Conservation (phyloP, 345 rosid genomes). For the Gossypium stocksii region DNA sequence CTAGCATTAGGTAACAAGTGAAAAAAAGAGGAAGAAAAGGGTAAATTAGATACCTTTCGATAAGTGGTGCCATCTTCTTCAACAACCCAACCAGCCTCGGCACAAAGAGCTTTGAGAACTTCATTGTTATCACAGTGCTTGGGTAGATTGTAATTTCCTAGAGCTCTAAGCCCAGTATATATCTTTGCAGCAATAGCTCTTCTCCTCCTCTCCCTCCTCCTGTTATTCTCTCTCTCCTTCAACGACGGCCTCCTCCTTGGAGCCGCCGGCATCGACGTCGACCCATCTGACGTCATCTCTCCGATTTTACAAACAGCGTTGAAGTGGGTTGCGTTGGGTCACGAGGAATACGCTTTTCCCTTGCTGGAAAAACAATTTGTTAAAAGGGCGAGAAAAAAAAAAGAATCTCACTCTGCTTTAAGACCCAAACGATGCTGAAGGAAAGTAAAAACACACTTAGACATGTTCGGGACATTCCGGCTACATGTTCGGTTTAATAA, state of each 20-base stretch:
- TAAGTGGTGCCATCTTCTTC: slow-evolving; percentile 95
- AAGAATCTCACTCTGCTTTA: slow-evolving; percentile 15
- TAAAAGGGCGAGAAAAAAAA: slow-evolving; percentile 28
- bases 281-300: slow-evolving; percentile 81
- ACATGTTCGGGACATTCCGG: neutral
- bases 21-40: neutral
- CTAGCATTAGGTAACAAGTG: neutral
- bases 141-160: slow-evolving; percentile 83
- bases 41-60: slow-evolving; percentile 57
- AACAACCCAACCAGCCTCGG: slow-evolving; percentile 94
- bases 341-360: slow-evolving; percentile 52
- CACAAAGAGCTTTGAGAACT: slow-evolving; percentile 84
- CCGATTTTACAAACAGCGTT: neutral
- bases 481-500: neutral
- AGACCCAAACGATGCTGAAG: neutral
- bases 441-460: neutral
- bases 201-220: slow-evolving; percentile 88
- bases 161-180: slow-evolving; percentile 78
- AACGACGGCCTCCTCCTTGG: slow-evolving; percentile 91
- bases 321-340: slow-evolving; percentile 22
- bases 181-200: slow-evolving; percentile 91
- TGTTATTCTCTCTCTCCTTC: slow-evolving; percentile 93
- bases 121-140: slow-evolving; percentile 95
- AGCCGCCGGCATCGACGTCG: slow-evolving; percentile 56
- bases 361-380: slow-evolving; percentile 36